Evolutionary conservation across 2,329 filamentous ascomycete species (phyloP).

Genomic region (Elsinoe ampelina): DNA sequence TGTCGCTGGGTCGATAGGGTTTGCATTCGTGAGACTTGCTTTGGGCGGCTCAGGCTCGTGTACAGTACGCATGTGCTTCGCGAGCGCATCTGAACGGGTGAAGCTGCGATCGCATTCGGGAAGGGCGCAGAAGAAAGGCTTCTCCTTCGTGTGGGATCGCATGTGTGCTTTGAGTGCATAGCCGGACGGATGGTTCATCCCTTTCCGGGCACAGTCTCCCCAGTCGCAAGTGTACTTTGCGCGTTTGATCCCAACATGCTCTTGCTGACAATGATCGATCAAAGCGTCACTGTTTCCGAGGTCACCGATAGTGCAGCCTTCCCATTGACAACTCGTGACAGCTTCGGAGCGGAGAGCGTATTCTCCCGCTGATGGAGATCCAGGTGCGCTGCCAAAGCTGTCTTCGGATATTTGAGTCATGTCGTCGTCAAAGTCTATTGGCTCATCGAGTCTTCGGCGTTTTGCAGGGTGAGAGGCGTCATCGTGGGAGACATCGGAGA

Average conservation of each 20-base stretch:
- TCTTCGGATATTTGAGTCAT: slow-evolving; percentile 72
- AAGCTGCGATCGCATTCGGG: slow-evolving; percentile 97
- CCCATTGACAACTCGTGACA: slow-evolving; percentile 42
- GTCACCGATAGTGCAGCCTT: slow-evolving; percentile 41
- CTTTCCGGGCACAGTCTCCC: slow-evolving; percentile 80
- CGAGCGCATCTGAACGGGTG: slow-evolving; percentile 86
- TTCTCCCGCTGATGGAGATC: slow-evolving; percentile 36
- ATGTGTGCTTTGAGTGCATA: slow-evolving; percentile 96
- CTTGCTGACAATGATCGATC: slow-evolving; percentile 58
- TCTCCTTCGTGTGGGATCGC: slow-evolving; percentile 95
- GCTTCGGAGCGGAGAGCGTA: slow-evolving; percentile 36
- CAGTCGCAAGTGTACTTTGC: slow-evolving; percentile 99
- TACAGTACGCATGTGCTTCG: slow-evolving; percentile 97
- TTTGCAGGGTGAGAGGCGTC: slow-evolving; percentile 26
- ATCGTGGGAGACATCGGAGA: slow-evolving; percentile 10
- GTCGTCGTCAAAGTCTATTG: slow-evolving; percentile 30
- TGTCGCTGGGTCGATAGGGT: slow-evolving; percentile 37
- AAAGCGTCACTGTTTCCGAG: slow-evolving; percentile 44
- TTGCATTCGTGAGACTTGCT: slow-evolving; percentile 62
- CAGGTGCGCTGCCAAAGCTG: slow-evolving; percentile 68
- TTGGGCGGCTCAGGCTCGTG: slow-evolving; percentile 85
- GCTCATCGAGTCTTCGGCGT: slow-evolving; percentile 29
- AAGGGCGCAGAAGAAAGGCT: slow-evolving; percentile 92
- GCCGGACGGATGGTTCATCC: slow-evolving; percentile 83
- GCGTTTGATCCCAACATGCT: slow-evolving; percentile 76